A percentile compares a stretch with the other conserved stretches of the same genome.
Conservation (phyloP, 1,284 basidiomycete species). For the Puccinia brachypodii region DNA sequence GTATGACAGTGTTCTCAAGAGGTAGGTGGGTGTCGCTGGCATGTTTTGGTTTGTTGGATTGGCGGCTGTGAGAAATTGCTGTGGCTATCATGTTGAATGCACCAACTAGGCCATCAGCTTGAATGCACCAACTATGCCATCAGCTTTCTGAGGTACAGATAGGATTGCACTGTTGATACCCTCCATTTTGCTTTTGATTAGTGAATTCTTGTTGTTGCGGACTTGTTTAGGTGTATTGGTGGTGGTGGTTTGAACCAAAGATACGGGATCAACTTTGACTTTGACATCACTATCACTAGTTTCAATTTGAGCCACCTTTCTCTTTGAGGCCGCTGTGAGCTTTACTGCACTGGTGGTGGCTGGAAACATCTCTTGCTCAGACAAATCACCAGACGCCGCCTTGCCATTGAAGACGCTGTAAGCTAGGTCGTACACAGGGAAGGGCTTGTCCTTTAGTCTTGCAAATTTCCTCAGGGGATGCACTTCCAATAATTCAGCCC, state of each 20-base stretch:
- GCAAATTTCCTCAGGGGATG: background rate
- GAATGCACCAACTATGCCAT: too few species aligned
- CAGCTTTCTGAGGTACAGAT: too few species aligned
- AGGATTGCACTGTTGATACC: background rate
- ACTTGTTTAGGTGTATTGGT: background rate
- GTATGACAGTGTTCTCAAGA: too few species aligned
- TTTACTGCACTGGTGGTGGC: background rate
- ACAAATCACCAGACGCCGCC: background rate
- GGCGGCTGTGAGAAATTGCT: too few species aligned
- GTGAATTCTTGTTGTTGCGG: background rate
- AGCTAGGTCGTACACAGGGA: background rate
- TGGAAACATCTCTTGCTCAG: background rate
- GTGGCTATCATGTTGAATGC: too few species aligned
- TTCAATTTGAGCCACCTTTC: background rate
- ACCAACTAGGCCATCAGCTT: too few species aligned
- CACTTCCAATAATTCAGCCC: background rate
- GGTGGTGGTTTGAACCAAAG: background rate
- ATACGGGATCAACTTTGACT: background rate
- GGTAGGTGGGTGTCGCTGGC: too few species aligned
- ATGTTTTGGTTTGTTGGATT: too few species aligned
- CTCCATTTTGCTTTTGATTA: background rate
- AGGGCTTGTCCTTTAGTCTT: background rate
- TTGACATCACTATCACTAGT: background rate
- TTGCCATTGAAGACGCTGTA: background rate
- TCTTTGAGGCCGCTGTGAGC: background rate